Conservation (phyloP, 2,329 filamentous ascomycete species). For the Epichloe sylvatica region DNA sequence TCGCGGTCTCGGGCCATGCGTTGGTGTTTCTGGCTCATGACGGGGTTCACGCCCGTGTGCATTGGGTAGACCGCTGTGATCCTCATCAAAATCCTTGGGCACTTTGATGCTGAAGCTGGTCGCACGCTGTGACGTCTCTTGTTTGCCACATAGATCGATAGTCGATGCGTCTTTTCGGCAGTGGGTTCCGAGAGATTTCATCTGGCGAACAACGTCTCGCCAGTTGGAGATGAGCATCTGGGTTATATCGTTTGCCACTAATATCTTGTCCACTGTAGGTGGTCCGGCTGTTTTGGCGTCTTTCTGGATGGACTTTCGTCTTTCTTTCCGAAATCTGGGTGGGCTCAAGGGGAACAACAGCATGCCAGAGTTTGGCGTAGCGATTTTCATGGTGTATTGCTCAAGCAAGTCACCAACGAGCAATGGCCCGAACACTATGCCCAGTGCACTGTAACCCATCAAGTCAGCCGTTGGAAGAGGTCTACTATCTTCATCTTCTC, state of each 20-base stretch:
- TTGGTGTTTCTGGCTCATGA: constrained; percentile 24
- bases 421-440: constrained; percentile 52
- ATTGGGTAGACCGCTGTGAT: neutral
- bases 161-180: constrained; percentile 11
- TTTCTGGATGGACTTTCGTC: constrained; percentile 10
- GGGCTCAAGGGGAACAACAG: constrained; percentile 29
- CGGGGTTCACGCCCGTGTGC: constrained; percentile 16
- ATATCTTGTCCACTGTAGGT: constrained; percentile 38
- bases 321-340: constrained; percentile 22
- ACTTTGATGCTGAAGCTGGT: neutral
- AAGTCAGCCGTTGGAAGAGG: constrained; percentile 42
- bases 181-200: constrained; percentile 32
- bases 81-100: neutral
- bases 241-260: constrained; percentile 42
- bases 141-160: constrained; percentile 4
- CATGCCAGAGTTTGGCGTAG: constrained; percentile 26
- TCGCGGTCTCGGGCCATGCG: constrained; percentile 11
- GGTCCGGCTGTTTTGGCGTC: constrained; percentile 8
- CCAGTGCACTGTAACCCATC: constrained; percentile 50
- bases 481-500: constrained; percentile 36
- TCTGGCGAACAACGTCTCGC: constrained; percentile 48
- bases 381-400: constrained; percentile 34
- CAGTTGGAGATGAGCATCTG: constrained; percentile 55
- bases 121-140: neutral
- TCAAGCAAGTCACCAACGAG: constrained; percentile 44